Conservation (phyloP, 768 basidiomycete species). For the Lentinus brumalis region DNA sequence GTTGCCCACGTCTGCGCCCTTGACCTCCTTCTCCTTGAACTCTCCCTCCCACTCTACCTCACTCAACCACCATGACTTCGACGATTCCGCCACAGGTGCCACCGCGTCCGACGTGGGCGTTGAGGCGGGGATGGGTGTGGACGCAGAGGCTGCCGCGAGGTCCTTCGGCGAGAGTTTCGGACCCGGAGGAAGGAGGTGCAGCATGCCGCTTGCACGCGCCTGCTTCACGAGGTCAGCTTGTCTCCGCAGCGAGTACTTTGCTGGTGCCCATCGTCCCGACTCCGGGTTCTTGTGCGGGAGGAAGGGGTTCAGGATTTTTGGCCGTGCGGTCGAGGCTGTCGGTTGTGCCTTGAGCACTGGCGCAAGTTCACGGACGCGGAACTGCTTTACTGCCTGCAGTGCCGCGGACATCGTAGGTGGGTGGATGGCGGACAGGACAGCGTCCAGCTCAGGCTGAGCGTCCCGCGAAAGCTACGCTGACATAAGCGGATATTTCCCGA, state of each 20-base stretch:
- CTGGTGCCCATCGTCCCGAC: constrained; percentile 66
- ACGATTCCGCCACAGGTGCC: constrained; percentile 4
- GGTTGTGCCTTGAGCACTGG: constrained; percentile 30
- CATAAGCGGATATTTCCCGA: constrained; percentile 16
- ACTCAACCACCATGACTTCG: constrained; percentile 8
- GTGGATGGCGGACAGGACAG: not conserved
- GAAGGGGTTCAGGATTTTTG: constrained; percentile 61
- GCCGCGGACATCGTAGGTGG: constrained; percentile 20
- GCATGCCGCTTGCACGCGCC: constrained; percentile 53
- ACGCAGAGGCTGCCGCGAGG: constrained; percentile 25
- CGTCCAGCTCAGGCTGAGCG: not conserved
- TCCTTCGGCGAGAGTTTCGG: constrained; percentile 49
- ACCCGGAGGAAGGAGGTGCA: constrained; percentile 69
- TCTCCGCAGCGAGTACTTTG: constrained; percentile 71
- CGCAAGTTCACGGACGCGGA: constrained; percentile 48
- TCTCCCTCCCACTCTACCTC: constrained; percentile 32
- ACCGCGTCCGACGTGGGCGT: not conserved
- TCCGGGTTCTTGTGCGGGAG: constrained; percentile 59
- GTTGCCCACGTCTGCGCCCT: constrained; percentile 57
- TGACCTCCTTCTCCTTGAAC: constrained; percentile 33
- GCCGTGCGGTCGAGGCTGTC: constrained; percentile 14
- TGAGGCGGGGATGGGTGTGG: constrained; percentile 14
- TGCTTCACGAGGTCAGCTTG: constrained; percentile 80
- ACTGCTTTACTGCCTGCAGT: constrained; percentile 43
- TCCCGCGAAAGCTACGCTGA: not conserved